Percentiles rank a stretch among this genome's conserved stretches.
Evolutionary conservation across 1,139 yeast genomes (phyloP).

Genomic region (Debaryomyces subglobosus): DNA sequence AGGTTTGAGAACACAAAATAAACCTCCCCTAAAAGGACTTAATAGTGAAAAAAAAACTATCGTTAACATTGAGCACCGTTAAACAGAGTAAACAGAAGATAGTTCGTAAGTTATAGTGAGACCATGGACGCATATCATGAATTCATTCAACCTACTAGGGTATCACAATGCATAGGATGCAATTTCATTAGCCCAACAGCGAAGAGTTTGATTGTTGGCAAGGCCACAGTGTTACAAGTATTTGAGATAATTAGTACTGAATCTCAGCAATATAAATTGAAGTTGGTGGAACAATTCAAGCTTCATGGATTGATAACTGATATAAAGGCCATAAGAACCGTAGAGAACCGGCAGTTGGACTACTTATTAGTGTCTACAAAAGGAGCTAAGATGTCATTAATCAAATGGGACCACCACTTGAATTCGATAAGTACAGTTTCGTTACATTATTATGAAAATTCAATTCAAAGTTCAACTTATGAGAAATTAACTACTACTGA

Average conservation of each 20-base stretch:
- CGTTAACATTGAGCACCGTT: not conserved
- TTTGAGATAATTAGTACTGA: conserved; percentile 47
- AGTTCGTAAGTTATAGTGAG: not conserved
- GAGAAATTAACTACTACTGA: conserved; percentile 50
- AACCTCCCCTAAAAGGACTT: conserved; percentile 6
- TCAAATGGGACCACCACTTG: conserved; percentile 65
- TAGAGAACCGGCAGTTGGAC: conserved; percentile 55
- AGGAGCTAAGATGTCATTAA: conserved; percentile 74
- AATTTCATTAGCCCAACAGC: conserved; percentile 55
- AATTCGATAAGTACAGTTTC: conserved; percentile 69
- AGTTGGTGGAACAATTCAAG: conserved; percentile 65
- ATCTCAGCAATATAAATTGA: conserved; percentile 40
- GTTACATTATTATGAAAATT: conserved; percentile 83
- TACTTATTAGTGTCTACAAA: conserved; percentile 70
- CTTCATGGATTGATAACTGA: conserved; percentile 73
- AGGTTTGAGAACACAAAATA: conserved; percentile 7
- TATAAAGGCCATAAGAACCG: conserved; percentile 54
- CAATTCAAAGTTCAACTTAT: conserved; percentile 54
- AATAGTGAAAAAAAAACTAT: not conserved
- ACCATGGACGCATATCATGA: conserved; percentile 83
- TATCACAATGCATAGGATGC: conserved; percentile 63
- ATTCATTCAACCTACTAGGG: conserved; percentile 77
- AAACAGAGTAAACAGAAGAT: not conserved
- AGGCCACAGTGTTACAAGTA: conserved; percentile 72
- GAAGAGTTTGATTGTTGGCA: conserved; percentile 67